Evolutionary conservation across 805 yeast genomes (phyloP).

Genomic region (Candida orba): DNA sequence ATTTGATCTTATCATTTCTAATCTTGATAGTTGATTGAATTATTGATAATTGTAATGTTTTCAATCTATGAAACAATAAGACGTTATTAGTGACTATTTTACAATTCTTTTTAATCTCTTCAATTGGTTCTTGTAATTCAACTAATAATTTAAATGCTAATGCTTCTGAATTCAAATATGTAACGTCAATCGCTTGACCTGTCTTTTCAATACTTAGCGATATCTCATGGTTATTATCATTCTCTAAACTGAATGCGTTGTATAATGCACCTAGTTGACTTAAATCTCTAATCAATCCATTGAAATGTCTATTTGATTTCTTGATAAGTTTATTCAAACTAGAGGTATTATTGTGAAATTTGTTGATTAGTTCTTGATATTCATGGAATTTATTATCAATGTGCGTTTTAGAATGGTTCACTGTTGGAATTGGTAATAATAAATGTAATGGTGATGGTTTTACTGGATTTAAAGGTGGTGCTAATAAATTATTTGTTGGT

Average conservation of each 20-base stretch:
- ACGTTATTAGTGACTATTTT: conserved; percentile 33
- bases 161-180: conserved; percentile 44
- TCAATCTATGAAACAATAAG: conserved; percentile 51
- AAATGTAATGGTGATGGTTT: conserved; percentile 52
- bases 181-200: conserved; percentile 80
- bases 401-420: conserved; percentile 27
- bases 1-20: conserved; percentile 25
- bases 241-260: conserved; percentile 53
- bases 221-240: conserved; percentile 21
- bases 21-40: conserved; percentile 33
- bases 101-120: conserved; percentile 28
- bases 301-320: conserved; percentile 29
- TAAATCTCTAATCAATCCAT: conserved; percentile 55
- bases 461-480: conserved; percentile 56
- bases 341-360: conserved; percentile 19
- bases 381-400: conserved; percentile 16
- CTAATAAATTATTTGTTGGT: conserved; percentile 45
- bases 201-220: conserved; percentile 67
- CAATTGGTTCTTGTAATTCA: conserved; percentile 31
- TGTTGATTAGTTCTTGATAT: conserved; percentile 21
- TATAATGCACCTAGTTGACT: conserved; percentile 73
- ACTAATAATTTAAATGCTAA: conserved; percentile 29
- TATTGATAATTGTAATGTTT: conserved; percentile 42
- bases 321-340: conserved; percentile 17
- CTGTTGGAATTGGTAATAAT: conserved; percentile 50